phyloP scores from a whole-genome alignment of 352 stramenopile species.

The Phytophthora uliginosa region DNA sequence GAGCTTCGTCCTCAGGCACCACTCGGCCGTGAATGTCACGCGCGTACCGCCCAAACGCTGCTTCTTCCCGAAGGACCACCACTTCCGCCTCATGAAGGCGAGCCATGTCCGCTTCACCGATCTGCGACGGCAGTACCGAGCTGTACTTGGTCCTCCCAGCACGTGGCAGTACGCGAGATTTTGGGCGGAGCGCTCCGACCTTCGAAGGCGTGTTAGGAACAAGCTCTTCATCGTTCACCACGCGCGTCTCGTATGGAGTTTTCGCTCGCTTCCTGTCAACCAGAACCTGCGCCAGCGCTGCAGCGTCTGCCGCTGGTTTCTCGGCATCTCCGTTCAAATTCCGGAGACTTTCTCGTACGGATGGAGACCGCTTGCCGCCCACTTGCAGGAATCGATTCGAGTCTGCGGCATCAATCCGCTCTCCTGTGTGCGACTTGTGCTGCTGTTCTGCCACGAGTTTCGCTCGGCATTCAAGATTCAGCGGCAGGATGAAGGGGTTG shows the following conservation, averaged over 20 bases:
- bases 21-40: constrained; percentile 77
- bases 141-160: constrained; percentile 26
- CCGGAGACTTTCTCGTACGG: constrained; percentile 9
- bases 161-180: constrained; percentile 15
- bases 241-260: constrained; percentile 84
- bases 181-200: constrained; percentile 20
- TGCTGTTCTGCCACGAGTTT: constrained; percentile 28
- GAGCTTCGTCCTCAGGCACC: constrained; percentile 72
- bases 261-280: constrained; percentile 73
- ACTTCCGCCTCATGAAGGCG: constrained; percentile 77
- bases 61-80: constrained; percentile 81
- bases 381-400: constrained; percentile 67
- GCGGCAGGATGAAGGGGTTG: constrained; percentile 91
- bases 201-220: constrained; percentile 43
- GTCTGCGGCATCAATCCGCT: constrained; percentile 12
- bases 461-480: constrained; percentile 75
- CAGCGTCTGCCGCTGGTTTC: constrained; percentile 25
- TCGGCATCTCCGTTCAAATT: constrained; percentile 6
- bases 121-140: constrained; percentile 63
- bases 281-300: constrained; percentile 31
- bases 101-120: constrained; percentile 89
- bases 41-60: constrained; percentile 64
- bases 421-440: background rate
- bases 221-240: constrained; percentile 90
- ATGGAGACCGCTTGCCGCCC: constrained; percentile 57